phyloP scores from a whole-genome alignment of 192 early-diverging fungal species.

The Backusella australiensis region DNA sequence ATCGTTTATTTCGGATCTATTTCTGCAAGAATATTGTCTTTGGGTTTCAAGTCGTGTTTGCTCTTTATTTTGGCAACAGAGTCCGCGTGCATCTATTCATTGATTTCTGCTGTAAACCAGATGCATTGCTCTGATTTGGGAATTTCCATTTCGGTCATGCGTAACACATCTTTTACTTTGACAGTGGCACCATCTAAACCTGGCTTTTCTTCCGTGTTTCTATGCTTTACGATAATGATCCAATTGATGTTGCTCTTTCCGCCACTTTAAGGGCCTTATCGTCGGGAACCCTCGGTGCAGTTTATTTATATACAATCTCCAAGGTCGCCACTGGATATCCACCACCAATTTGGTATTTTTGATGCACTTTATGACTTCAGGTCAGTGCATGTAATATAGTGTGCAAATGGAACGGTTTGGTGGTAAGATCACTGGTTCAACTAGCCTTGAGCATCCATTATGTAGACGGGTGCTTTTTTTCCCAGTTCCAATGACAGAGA shows the following conservation, averaged over 20 bases:
- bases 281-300: conserved; percentile 69
- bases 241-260: conserved; percentile 43
- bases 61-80: conserved; percentile 39
- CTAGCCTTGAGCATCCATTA: conserved; percentile 76
- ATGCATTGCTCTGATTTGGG: conserved; percentile 50
- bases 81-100: conserved; percentile 41
- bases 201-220: conserved; percentile 36
- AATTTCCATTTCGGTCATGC: conserved; percentile 69
- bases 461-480: conserved; percentile 64
- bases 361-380: conserved; percentile 81
- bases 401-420: conserved; percentile 88
- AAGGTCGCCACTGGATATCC: conserved; percentile 77
- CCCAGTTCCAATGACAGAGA: conserved; percentile 53
- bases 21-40: neutral
- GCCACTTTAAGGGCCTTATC: conserved; percentile 85
- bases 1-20: too few relatives aligned
- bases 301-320: conserved; percentile 71
- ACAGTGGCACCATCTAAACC: conserved; percentile 37
- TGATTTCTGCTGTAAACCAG: conserved; percentile 47
- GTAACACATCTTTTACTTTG: conserved; percentile 74
- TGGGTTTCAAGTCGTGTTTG: conserved; percentile 34
- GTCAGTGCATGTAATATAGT: conserved; percentile 52
- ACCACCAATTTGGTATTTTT: conserved; percentile 79
- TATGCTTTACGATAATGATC: conserved; percentile 53
- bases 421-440: conserved; percentile 63